A percentile compares a stretch with the other conserved stretches of the same genome.
These are phyloP conservation scores for Fraxinus ornus DNA, from an alignment of 305 asterid genomes.

Conservation along the genomic window DNA sequence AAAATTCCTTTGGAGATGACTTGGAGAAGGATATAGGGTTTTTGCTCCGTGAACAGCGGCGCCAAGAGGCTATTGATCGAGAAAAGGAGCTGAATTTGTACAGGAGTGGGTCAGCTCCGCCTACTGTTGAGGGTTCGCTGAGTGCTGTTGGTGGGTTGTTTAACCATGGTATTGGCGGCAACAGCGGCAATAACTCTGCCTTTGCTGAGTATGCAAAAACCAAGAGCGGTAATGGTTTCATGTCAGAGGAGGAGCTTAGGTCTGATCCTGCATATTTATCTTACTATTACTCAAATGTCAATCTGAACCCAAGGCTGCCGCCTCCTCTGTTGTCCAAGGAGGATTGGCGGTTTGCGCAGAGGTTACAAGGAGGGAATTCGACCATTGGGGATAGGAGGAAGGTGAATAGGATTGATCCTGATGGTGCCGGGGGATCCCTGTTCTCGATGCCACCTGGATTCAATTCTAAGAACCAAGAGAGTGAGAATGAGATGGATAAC, in stretches of 20 bases:
- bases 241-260: constrained; percentile 95
- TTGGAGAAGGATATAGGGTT: constrained; percentile 76
- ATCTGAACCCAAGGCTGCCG: constrained; percentile 94
- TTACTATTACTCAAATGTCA: constrained; percentile 89
- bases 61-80: constrained; percentile 80
- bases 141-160: constrained; percentile 93
- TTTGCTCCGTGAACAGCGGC: constrained; percentile 72
- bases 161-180: constrained; percentile 49
- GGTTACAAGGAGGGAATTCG: constrained; percentile 88
- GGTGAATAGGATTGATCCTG: constrained; percentile 60
- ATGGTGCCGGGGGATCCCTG: constrained; percentile 60
- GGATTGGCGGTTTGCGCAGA: constrained; percentile 92
- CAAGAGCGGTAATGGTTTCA: constrained; percentile 61
- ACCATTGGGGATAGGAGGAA: constrained; percentile 97
- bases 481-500: constrained; percentile 30
- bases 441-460: constrained; percentile 88
- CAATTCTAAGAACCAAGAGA: constrained; percentile 62
- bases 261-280: constrained; percentile 86
- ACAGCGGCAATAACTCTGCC: constrained; percentile 30
- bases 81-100: constrained; percentile 93
- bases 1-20: constrained; percentile 82
- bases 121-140: constrained; percentile 94
- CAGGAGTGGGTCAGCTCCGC: constrained; percentile 99
- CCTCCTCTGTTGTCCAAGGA: constrained; percentile 87
- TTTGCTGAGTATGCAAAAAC: constrained; percentile 66